phyloP scores from a whole-genome alignment of 805 yeast genomes.

The Starmerella vaccinii region DNA sequence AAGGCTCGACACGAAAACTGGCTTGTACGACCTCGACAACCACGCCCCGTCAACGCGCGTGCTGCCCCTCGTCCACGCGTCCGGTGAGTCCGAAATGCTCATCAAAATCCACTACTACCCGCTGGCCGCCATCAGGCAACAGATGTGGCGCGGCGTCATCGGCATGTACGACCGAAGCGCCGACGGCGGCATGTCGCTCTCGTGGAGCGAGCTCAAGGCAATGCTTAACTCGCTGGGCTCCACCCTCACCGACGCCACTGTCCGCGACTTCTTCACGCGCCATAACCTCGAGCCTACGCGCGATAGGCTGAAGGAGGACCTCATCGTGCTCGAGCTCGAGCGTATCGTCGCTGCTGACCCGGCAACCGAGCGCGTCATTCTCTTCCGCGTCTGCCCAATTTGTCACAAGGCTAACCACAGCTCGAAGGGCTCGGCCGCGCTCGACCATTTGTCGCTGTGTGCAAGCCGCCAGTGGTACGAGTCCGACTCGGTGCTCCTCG shows the following conservation, averaged over 20 bases:
- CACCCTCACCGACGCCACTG: constrained; percentile 30
- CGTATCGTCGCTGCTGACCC: constrained; percentile 28
- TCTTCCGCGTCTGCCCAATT: constrained; percentile 65
- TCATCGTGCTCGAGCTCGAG: constrained; percentile 46
- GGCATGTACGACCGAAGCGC: constrained; percentile 39
- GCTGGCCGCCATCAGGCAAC: constrained; percentile 51
- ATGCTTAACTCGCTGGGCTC: constrained; percentile 59
- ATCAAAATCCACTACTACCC: constrained; percentile 57
- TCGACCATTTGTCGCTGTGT: constrained; percentile 84
- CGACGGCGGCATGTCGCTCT: constrained; percentile 37
- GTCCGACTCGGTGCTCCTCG: constrained; percentile 47
- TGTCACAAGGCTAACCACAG: constrained; percentile 51
- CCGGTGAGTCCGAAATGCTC: constrained; percentile 35
- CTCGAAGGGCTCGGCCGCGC: constrained; percentile 22
- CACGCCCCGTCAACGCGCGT: constrained; percentile 17
- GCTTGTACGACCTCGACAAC: constrained; percentile 28
- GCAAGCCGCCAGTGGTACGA: constrained; percentile 62
- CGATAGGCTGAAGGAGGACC: constrained; percentile 40
- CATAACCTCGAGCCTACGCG: constrained; percentile 32
- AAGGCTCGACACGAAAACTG: constrained; percentile 30
- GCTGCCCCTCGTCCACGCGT: constrained; percentile 20
- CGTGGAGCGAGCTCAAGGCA: constrained; percentile 50
- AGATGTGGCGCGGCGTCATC: constrained; percentile 59
- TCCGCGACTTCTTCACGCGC: constrained; percentile 28
- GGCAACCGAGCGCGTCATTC: constrained; percentile 37